These are phyloP conservation scores for Telfairia occidentalis DNA, from an alignment of 331 rosid genomes.

Conservation along the genomic window DNA sequence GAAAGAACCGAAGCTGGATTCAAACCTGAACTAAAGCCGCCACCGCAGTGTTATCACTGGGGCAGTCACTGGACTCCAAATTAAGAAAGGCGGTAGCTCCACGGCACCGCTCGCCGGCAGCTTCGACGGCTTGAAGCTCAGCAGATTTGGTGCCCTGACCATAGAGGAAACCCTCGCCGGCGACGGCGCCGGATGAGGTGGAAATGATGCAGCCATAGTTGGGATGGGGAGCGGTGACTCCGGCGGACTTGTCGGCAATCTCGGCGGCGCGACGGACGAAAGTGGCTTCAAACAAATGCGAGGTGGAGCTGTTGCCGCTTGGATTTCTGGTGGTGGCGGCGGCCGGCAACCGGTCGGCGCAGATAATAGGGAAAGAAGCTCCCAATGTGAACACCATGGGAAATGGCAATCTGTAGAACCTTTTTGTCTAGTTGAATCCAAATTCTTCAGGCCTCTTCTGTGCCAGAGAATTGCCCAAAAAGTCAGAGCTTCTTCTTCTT, in stretches of 20 bases:
- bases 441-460: neutral
- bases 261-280: conserved; percentile 55
- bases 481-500: neutral
- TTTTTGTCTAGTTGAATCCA: neutral
- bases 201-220: conserved; percentile 80
- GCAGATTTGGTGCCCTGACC: conserved; percentile 86
- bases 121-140: conserved; percentile 60
- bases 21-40: conserved; percentile 72
- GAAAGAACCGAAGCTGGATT: neutral
- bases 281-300: conserved; percentile 33
- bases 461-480: too few species aligned
- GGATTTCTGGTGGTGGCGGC: conserved; percentile 1
- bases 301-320: neutral
- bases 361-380: neutral
- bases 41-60: conserved; percentile 57
- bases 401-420: neutral
- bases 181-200: conserved; percentile 35
- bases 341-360: neutral
- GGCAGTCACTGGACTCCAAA: conserved; percentile 89
- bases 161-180: conserved; percentile 79
- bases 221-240: conserved; percentile 80
- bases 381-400: conserved; percentile 10
- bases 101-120: conserved; percentile 40
- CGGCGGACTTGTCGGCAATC: conserved; percentile 68
- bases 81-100: conserved; percentile 68